These are phyloP conservation scores for Fagopyrum homotropicum DNA, from an alignment of 148 eudicot species.

Conservation along the genomic window DNA sequence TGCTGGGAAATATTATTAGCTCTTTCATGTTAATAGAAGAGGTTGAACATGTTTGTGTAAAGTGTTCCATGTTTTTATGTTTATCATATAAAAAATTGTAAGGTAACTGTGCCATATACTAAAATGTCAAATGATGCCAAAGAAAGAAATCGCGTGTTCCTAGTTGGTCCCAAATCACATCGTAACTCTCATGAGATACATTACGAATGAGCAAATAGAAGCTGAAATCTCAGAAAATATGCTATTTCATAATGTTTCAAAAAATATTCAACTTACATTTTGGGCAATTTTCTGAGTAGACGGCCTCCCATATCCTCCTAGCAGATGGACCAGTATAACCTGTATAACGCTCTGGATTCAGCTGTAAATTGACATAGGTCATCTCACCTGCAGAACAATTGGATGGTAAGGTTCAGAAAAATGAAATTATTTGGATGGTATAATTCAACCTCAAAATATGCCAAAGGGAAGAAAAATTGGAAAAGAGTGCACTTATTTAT, in stretches of 20 bases:
- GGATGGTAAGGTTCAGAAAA: background rate
- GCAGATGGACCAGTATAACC: conserved; percentile 95
- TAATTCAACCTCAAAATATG: background rate
- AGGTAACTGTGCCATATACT: too few species aligned
- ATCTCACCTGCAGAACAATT: conserved; percentile 58
- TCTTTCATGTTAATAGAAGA: too few species aligned
- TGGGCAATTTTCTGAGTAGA: conserved; percentile 94
- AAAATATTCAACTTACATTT: conserved; percentile 47
- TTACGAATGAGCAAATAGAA: background rate
- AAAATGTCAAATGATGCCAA: too few species aligned
- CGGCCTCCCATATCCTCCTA: conserved; percentile 92
- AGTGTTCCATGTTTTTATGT: too few species aligned
- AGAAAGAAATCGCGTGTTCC: too few species aligned
- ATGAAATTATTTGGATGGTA: background rate
- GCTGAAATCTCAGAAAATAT: background rate
- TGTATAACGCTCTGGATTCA: conserved; percentile 88
- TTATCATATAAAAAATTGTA: too few species aligned
- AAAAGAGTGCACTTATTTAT: background rate
- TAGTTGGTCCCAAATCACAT: too few species aligned
- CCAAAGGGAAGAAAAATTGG: background rate
- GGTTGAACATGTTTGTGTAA: too few species aligned
- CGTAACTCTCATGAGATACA: too few species aligned
- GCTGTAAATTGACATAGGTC: conserved; percentile 88
- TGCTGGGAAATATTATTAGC: too few species aligned
- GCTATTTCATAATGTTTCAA: background rate